Evolutionary conservation across 106 monocot genomes (phyloP).

Genomic region (Dioscorea dumetorum): DNA sequence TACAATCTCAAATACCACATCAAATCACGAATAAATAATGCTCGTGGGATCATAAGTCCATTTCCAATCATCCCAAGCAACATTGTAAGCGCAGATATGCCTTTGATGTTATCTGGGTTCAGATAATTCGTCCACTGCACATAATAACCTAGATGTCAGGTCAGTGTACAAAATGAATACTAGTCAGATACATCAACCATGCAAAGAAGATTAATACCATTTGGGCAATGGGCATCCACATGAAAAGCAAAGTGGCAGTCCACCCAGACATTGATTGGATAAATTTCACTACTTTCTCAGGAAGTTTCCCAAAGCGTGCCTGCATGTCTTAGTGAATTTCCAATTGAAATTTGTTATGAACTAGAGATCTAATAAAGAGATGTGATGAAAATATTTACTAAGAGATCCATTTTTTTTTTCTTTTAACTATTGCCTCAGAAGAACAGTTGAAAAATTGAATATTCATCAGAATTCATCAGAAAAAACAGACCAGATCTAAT

Average conservation of each 20-base stretch:
- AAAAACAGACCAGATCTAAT: no score
- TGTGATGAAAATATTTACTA: no score
- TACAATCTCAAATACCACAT: constrained; percentile 28
- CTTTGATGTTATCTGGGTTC: constrained; percentile 39
- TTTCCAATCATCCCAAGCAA: constrained; percentile 39
- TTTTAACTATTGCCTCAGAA: no score
- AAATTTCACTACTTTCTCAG: constrained; percentile 3
- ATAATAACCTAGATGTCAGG: neutral
- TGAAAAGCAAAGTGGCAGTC: constrained; percentile 56
- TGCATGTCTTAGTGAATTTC: constrained; percentile 17
- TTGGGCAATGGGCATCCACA: constrained; percentile 47
- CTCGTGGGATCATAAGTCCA: constrained; percentile 39
- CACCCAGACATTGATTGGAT: constrained; percentile 28
- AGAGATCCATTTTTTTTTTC: no score
- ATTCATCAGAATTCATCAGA: no score
- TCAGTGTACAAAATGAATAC: neutral
- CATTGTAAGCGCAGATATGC: constrained; percentile 31
- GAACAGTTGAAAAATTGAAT: no score
- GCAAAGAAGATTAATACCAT: constrained; percentile 15
- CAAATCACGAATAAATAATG: constrained; percentile 43
- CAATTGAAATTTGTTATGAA: constrained; percentile 5
- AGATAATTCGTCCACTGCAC: constrained; percentile 47
- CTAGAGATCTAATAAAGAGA: no score
- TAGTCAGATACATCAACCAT: neutral
- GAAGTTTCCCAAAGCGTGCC: constrained; percentile 16